phyloP scores from a whole-genome alignment of 352 stramenopile species.

The Phytophthora nicotianae region DNA sequence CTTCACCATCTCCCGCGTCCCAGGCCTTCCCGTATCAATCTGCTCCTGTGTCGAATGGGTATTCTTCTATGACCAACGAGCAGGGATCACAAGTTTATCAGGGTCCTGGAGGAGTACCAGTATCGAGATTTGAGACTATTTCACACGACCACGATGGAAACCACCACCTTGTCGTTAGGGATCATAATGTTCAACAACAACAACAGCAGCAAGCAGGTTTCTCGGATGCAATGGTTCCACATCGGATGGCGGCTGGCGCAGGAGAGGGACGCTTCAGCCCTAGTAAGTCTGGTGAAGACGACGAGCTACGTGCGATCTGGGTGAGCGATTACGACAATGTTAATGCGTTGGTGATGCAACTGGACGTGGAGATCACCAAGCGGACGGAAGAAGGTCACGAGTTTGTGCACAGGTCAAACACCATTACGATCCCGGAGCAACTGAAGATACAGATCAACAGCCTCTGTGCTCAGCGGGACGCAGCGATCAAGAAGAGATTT shows the following conservation, averaged over 20 bases:
- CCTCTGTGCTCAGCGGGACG: constrained; percentile 34
- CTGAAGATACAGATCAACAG: constrained; percentile 50
- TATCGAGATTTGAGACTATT: constrained; percentile 33
- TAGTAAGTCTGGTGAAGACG: constrained; percentile 29
- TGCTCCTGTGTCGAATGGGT: constrained; percentile 12
- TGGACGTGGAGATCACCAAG: constrained; percentile 33
- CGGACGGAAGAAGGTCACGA: constrained; percentile 36
- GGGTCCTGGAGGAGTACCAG: neutral
- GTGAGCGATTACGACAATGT: constrained; percentile 45
- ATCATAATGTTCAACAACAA: constrained; percentile 25
- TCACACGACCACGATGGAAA: constrained; percentile 26
- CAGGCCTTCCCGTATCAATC: constrained; percentile 16
- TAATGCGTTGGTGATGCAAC: constrained; percentile 39
- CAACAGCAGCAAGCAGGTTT: constrained; percentile 22
- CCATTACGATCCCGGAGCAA: constrained; percentile 49
- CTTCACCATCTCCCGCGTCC: constrained; percentile 3
- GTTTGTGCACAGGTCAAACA: constrained; percentile 49
- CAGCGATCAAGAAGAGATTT: constrained; percentile 42
- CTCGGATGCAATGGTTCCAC: constrained; percentile 29
- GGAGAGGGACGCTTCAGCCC: constrained; percentile 16
- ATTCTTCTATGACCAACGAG: constrained; percentile 11
- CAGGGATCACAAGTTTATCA: constrained; percentile 23
- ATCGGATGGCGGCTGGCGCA: constrained; percentile 9
- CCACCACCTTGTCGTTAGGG: constrained; percentile 30
- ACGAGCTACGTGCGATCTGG: constrained; percentile 43